A percentile compares a stretch with the other conserved stretches of the same genome.
Evolutionary conservation across 768 basidiomycete genomes (phyloP).

Genomic region (Mycena vitilis): DNA sequence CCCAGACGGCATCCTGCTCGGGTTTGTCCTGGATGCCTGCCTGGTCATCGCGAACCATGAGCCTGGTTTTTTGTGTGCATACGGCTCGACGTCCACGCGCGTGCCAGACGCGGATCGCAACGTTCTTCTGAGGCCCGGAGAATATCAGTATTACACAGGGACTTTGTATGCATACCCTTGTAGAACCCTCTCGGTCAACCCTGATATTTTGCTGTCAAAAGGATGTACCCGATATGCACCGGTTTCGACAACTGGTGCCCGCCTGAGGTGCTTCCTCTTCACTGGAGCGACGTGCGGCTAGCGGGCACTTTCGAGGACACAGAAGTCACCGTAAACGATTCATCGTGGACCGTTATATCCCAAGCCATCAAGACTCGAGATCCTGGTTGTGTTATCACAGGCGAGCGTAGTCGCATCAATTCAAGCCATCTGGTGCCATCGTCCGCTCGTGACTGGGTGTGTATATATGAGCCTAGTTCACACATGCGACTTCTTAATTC

Average conservation of each 20-base stretch:
- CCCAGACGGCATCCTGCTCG: slow-evolving; percentile 9
- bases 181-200: slow-evolving; percentile 12
- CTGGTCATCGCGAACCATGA: slow-evolving; percentile 19
- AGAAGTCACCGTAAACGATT: not conserved
- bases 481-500: too few species aligned
- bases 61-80: not conserved
- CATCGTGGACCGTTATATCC: too few species aligned
- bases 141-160: slow-evolving; percentile 15
- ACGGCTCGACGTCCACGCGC: not conserved
- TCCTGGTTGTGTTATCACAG: slow-evolving; percentile 19
- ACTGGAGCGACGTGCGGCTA: slow-evolving; percentile 6
- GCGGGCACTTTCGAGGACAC: not conserved
- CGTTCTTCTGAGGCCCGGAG: slow-evolving; percentile 7
- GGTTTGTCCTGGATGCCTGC: slow-evolving; percentile 17
- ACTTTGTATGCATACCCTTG: not conserved
- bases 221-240: slow-evolving; percentile 5
- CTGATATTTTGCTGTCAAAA: not conserved
- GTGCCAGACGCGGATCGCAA: not conserved
- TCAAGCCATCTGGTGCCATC: slow-evolving; percentile 10
- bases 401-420: slow-evolving; percentile 5
- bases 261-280: not conserved
- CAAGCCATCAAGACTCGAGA: slow-evolving; percentile 2
- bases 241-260: slow-evolving; percentile 21
- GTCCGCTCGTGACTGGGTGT: slow-evolving; percentile 6
- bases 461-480: too few species aligned